Conservation (phyloP, 768 basidiomycete genomes). For the Lactifluus hygrophoroides region DNA sequence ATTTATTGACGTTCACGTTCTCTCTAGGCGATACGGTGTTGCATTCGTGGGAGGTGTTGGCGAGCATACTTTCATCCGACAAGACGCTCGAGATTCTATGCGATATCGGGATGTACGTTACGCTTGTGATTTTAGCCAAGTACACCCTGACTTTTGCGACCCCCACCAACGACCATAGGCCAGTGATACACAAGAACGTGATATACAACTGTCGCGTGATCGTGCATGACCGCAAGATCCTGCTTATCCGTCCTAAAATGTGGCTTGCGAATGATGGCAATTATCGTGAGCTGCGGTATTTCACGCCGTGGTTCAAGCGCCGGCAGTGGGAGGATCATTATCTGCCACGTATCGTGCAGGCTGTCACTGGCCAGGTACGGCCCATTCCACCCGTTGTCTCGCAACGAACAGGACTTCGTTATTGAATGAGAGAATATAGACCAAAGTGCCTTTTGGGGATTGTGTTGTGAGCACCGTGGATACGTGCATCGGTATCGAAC, state of each 20-base stretch:
- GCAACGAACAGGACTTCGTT: background rate
- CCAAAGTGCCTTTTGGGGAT: constrained; percentile 91
- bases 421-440: constrained; percentile 32
- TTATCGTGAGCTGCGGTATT: constrained; percentile 75
- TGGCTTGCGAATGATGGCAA: constrained; percentile 99
- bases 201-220: constrained; percentile 96
- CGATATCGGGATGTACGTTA: constrained; percentile 83
- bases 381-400: too few relatives aligned
- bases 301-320: constrained; percentile 92
- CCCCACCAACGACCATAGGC: too few relatives aligned
- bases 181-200: constrained; percentile 94
- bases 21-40: constrained; percentile 82
- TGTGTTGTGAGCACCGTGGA: constrained; percentile 89
- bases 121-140: too few relatives aligned
- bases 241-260: constrained; percentile 98
- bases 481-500: constrained; percentile 93
- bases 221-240: constrained; percentile 74
- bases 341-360: constrained; percentile 81
- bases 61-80: constrained; percentile 77
- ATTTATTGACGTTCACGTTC: background rate
- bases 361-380: constrained; percentile 72
- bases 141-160: too few relatives aligned
- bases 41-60: constrained; percentile 97
- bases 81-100: constrained; percentile 82
- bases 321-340: constrained; percentile 87